Conservation (phyloP, 352 stramenopile species). For the Thalassiosira hispida region DNA sequence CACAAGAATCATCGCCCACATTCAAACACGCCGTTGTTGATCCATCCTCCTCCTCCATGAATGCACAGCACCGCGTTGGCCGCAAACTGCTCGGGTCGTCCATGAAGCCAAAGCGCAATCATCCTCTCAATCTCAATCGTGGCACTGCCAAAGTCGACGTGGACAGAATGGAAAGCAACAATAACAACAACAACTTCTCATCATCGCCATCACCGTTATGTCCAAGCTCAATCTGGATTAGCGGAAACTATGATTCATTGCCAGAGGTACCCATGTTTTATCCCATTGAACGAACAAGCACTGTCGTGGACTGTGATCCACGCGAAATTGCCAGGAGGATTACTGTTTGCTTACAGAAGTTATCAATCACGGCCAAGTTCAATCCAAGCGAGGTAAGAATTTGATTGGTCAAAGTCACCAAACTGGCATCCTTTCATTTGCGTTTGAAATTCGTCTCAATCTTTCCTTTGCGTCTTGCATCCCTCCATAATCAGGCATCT, state of each 20-base stretch:
- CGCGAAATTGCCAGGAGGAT: slow-evolving; percentile 24
- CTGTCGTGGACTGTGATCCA: slow-evolving; percentile 28
- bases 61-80: neutral
- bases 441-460: no score
- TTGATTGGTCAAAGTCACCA: no score
- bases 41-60: neutral
- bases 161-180: no score
- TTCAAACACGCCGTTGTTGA: slow-evolving; percentile 4
- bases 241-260: slow-evolving; percentile 25
- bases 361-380: slow-evolving; percentile 38
- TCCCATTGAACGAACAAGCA: slow-evolving; percentile 38
- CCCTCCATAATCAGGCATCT: slow-evolving; percentile 20
- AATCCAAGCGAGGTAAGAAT: slow-evolving; percentile 25
- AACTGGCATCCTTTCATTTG: neutral
- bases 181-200: no score
- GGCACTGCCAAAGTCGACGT: no score
- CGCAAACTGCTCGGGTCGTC: no score
- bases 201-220: neutral
- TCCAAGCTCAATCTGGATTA: slow-evolving; percentile 18
- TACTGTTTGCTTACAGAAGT: slow-evolving; percentile 30
- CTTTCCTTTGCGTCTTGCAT: neutral
- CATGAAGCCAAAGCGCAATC: no score
- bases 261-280: slow-evolving; percentile 35
- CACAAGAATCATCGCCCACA: neutral
- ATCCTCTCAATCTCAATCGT: no score